phyloP scores from a whole-genome alignment of 2,329 filamentous ascomycete genomes.

The Fusarium poae region DNA sequence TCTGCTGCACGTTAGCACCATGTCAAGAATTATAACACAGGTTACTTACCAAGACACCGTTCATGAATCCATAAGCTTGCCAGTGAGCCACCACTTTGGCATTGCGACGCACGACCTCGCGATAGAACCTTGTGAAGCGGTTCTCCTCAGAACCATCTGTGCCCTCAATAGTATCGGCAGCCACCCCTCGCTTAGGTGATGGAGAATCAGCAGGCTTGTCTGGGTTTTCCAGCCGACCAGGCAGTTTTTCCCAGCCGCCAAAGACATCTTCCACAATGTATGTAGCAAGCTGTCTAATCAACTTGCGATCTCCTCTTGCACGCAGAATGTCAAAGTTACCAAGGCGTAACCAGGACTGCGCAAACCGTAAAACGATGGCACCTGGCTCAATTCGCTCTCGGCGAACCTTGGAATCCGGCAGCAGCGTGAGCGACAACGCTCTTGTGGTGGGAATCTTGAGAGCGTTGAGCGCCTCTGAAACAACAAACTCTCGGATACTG shows the following conservation, averaged over 20 bases:
- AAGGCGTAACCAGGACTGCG: conserved; percentile 89
- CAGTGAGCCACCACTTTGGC: conserved; percentile 90
- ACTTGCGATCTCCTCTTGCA: conserved; percentile 79
- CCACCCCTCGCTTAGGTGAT: conserved; percentile 64
- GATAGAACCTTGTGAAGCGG: conserved; percentile 86
- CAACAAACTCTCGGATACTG: conserved; percentile 93
- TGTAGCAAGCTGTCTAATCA: conserved; percentile 80
- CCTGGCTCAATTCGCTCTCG: conserved; percentile 89
- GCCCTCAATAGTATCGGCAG: conserved; percentile 73
- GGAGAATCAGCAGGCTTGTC: conserved; percentile 60
- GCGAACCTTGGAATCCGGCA: conserved; percentile 78
- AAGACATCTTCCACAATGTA: conserved; percentile 92
- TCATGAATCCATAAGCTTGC: conserved; percentile 99
- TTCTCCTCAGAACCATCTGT: conserved; percentile 80
- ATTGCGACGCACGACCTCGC: conserved; percentile 87
- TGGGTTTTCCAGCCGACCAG: conserved; percentile 68
- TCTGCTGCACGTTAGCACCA: conserved; percentile 58
- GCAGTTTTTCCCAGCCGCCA: conserved; percentile 86
- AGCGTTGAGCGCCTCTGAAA: conserved; percentile 89
- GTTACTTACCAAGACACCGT: conserved; percentile 78
- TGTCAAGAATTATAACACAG: background rate
- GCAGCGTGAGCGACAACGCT: conserved; percentile 83
- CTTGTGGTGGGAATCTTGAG: conserved; percentile 88
- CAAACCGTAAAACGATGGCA: conserved; percentile 92
- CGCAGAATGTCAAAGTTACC: conserved; percentile 97